Conservation (phyloP, 106 monocot species). For the Chionographis japonica region DNA sequence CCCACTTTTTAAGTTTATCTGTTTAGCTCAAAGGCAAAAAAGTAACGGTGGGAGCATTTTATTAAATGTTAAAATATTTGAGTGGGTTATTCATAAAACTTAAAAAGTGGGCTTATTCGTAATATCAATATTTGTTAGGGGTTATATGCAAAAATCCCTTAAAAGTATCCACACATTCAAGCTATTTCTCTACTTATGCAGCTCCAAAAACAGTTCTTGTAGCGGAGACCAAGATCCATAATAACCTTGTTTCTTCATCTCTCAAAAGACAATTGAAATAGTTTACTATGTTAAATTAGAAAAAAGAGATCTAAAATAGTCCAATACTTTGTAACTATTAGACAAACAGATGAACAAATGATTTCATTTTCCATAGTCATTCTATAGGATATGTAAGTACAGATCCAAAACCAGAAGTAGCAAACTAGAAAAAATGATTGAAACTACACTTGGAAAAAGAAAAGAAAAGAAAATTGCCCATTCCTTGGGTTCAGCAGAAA, state of each 20-base stretch:
- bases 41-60: too few species aligned
- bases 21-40: too few species aligned
- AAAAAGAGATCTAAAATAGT: not conserved
- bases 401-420: not conserved
- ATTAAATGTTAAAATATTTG: too few species aligned
- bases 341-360: slow-evolving; percentile 7
- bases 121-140: too few species aligned
- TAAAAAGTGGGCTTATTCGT: too few species aligned
- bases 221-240: not conserved
- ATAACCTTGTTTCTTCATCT: not conserved
- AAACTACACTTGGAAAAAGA: slow-evolving; percentile 1
- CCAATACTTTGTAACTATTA: not conserved
- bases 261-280: not conserved
- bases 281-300: not conserved
- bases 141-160: too few species aligned
- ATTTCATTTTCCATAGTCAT: slow-evolving; percentile 8
- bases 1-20: too few species aligned
- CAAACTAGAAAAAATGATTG: not conserved
- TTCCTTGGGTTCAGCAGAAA: slow-evolving; percentile 13
- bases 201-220: not conserved
- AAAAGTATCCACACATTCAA: not conserved
- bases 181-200: not conserved
- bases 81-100: too few species aligned
- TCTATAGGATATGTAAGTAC: not conserved
- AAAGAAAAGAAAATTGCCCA: slow-evolving; percentile 43